A percentile compares a stretch with the other conserved stretches of the same genome.
These are phyloP conservation scores for Taxillus chinensis DNA, from an alignment of 164 flowering plant genomes.

Conservation along the genomic window DNA sequence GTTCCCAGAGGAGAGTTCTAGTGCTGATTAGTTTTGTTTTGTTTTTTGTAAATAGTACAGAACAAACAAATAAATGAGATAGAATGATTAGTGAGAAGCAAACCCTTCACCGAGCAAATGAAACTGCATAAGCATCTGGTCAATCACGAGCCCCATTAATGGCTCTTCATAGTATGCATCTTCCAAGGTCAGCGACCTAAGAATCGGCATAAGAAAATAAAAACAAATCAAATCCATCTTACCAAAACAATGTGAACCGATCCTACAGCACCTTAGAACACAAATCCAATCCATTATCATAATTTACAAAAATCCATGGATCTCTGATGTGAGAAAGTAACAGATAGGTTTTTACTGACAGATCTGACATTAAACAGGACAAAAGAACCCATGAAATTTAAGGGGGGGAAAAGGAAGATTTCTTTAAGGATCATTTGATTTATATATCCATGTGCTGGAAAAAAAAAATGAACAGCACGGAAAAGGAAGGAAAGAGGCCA, in stretches of 20 bases:
- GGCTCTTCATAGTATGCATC: constrained; percentile 58
- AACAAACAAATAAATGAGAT: not conserved
- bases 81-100: constrained; percentile 3
- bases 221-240: not conserved
- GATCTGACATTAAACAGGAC: too few species aligned
- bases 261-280: not conserved
- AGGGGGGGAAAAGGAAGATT: too few species aligned
- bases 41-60: not conserved
- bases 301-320: too few species aligned
- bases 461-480: not conserved
- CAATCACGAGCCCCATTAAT: constrained; percentile 21
- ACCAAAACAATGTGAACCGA: not conserved
- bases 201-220: not conserved
- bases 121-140: constrained; percentile 48
- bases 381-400: too few species aligned
- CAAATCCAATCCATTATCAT: too few species aligned
- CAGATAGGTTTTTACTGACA: too few species aligned
- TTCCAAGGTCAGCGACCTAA: constrained; percentile 61
- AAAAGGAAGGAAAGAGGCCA: too few species aligned
- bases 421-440: not conserved
- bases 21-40: too few species aligned
- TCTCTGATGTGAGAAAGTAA: too few species aligned
- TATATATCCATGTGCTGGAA: not conserved
- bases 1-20: too few species aligned
- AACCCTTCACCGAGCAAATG: constrained; percentile 82